Percentiles rank a stretch among this genome's conserved stretches.
phyloP scores from a whole-genome alignment of 768 basidiomycete species.

The Leucosporidium scottii region DNA sequence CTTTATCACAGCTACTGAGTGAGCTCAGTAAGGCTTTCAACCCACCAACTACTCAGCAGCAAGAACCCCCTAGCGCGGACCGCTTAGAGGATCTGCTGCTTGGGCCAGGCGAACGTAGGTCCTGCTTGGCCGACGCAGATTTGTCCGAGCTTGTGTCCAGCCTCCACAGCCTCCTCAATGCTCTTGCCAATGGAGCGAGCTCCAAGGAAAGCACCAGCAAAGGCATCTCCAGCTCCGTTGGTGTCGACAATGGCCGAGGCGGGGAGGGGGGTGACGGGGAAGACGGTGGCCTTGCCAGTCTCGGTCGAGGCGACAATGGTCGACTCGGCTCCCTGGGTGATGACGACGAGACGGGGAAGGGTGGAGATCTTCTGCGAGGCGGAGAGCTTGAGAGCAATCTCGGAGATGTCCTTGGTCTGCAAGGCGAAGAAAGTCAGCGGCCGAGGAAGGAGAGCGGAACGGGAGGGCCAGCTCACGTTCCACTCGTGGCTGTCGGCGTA shows the following conservation, averaged over 20 bases:
- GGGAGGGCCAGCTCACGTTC: slow-evolving; percentile 43
- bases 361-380: slow-evolving; percentile 40
- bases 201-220: slow-evolving; percentile 92
- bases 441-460: not conserved
- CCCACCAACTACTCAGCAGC: not conserved
- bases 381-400: slow-evolving; percentile 72
- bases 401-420: slow-evolving; percentile 56
- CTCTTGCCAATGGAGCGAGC: slow-evolving; percentile 71
- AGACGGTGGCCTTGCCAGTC: slow-evolving; percentile 53
- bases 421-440: not conserved
- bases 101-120: slow-evolving; percentile 32
- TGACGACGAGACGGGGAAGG: slow-evolving; percentile 71
- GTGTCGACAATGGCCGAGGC: slow-evolving; percentile 80
- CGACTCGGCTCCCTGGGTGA: slow-evolving; percentile 79
- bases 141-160: slow-evolving; percentile 75
- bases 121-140: slow-evolving; percentile 76
- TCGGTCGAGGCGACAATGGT: slow-evolving; percentile 67
- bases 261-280: slow-evolving; percentile 54
- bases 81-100: slow-evolving; percentile 34
- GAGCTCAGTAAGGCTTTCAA: not conserved
- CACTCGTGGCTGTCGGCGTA: slow-evolving; percentile 71
- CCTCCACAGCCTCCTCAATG: slow-evolving; percentile 67
- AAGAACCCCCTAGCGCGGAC: not conserved
- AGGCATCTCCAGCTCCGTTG: slow-evolving; percentile 96
- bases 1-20: not conserved